Evolutionary conservation across 306 rosid species (phyloP), one percentile per base, ranked within the genome.

Genomic region (Rosa chinensis): DNA sequence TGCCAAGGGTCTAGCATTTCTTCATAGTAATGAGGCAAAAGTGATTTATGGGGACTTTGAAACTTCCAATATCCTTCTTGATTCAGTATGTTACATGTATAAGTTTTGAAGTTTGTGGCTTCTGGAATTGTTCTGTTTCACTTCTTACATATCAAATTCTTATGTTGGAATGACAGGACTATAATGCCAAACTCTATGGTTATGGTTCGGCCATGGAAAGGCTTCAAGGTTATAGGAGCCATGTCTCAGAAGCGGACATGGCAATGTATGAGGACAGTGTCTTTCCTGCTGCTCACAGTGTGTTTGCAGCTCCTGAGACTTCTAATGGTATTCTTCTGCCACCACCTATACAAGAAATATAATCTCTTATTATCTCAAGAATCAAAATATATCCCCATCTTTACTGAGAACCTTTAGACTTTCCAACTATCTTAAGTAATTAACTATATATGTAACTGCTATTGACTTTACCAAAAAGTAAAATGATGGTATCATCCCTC

Each of bases 191-290:
- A 78, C 98, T 95, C 58, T 91, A 96, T n/a, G 99, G 93, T 81
- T 95, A 91, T 72, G 98, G 99, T 64, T 87, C 91, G 88, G 98
- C 97, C 62, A 93, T 90, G 86, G 98, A 91, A 37, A 97, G 97
- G 62, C 99, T 97, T 2, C 87, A 83, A 0, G 97, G 90, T 62
- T 95, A 89, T 85, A 79, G 55, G 77, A 95, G 99, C 82, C 86
- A 91, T 78, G 98, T 93, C 86, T 90, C 99, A 80, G 93, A 98
- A 20, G 81, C 97, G 83, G 91, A 93, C 40, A 90, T 95, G 98
- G 99, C 98, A 69, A 95, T 97, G 10, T 93, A 82, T 80, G 66
- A 61, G 39, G 66, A 61, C 11, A 2, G 96, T 98, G 48, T 90
- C 7, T 17, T 50, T 50, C 6, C 98, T 37, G 25, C 62, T 52